Base-by-base conservation (phyloP, 176 grass and related monocot species). In the Eragrostis curvula region DNA sequence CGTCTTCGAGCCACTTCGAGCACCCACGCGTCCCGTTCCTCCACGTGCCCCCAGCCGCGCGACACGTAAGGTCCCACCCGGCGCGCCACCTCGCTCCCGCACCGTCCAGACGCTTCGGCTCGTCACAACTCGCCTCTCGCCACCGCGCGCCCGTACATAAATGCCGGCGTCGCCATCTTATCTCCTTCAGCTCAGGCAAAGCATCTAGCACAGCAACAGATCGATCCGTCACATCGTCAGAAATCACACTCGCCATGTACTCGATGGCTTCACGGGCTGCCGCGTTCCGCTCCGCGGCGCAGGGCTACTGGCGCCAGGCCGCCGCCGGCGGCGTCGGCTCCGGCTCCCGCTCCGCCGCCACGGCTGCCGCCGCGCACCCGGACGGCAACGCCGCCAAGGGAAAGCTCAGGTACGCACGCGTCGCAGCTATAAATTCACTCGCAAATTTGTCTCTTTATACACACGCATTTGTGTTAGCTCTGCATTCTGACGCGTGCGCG, bases 231-330 rank as follows among this genome's bases (percentile, higher is more conserved):
- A 58, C 55, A 3, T 27, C 57, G 3, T 24, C 13, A 23, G 23
- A 13, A n/a, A 58, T 18, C 7, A 56, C 10, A 12, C 2, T 0
- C 41, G 7, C 48, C 49, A 74, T 41, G 61, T 27, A 13, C 10
- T 66, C 61, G 17, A 74, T 74, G 81, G 75, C 68, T 5, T 88
- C 69, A 11, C 86, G 68, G 21, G 74, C 74, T 2, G 16, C 66
- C 36, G 20, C 60, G 48, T 40, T 78, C 59, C 86, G 80, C 17
- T 5, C 75, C 10, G 49, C 75, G 52, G 13, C 47, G 39, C 51
- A 23, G 85, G 68, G 56, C 20, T 15, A 3, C 29, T 39, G 51
- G 52, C 45, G 64, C 27, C 63, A 11, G 30, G 29, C 14, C 0
- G 12, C 59, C n/a, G 62, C 29, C 32, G 55, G 5, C 52, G 21